Evolutionary conservation across 2,329 filamentous ascomycete genomes (phyloP), one percentile per base, ranked within the genome.

Genomic region (Hypomyces perniciosus): DNA sequence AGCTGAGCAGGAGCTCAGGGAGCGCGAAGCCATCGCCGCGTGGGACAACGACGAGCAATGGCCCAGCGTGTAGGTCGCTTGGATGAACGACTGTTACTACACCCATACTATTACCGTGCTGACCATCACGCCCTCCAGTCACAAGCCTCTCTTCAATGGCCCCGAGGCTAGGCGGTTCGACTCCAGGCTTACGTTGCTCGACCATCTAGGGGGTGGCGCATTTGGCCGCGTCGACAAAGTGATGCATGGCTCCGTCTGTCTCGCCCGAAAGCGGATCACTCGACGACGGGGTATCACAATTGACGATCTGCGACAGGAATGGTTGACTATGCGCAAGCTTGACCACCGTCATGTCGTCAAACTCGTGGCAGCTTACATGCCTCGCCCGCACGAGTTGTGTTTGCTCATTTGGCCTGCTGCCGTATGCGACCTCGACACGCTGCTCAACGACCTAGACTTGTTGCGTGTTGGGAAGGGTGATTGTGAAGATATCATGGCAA

Each of bases 361-460:
- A 57, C 59, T 77, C 26, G 68, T 76, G 13, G 74, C 73, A 2
- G 72, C 74, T 1, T 77, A 77, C 55, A 70, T 69, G 38, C 63
- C 66, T 5, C 66, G 65, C 27, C 62, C 59, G 8, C 65, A 68
- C 51, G 65, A 73, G 50, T 58, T 77, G 4, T 76, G 71, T 50
- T 60, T 77, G 8, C 64, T 77, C 38, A 66, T 75, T 30, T 76
- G 73, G 68, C 74, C 74, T 8, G 73, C 69, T 28, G 74, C 73
- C 20, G 65, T 72, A 6, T 76, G 73, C 62, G 74, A 72, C 54
- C 58, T 77, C 37, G 64, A 65, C 48, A 62, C 57, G 31, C 63
- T 77, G 8, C 64, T 76, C 13, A 65, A 69, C 40, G 73, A 76
- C 53, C 56, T 77, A 9, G 72, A 75, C 29, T 58, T 57, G 13